Evolutionary conservation across 768 basidiomycete genomes (phyloP).

Genomic region (Hypsizygus marmoreus): DNA sequence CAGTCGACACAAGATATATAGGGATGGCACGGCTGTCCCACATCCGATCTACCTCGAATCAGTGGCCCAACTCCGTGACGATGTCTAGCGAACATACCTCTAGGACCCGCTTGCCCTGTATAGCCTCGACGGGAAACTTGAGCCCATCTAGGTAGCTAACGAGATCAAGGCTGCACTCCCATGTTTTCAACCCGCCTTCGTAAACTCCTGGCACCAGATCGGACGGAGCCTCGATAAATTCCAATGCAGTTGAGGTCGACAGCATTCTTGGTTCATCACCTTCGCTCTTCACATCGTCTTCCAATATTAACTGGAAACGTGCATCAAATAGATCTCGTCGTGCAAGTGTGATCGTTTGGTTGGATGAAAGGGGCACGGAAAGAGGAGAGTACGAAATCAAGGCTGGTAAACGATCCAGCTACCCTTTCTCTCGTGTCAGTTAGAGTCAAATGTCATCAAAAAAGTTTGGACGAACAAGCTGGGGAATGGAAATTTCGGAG

Average conservation of each 20-base stretch:
- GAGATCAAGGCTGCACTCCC: conserved; percentile 94
- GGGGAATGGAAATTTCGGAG: conserved; percentile 10
- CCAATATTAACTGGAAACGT: conserved; percentile 87
- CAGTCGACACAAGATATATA: conserved; percentile 68
- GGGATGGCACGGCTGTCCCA: conserved; percentile 85
- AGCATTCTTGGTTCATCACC: conserved; percentile 13
- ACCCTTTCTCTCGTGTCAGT: conserved; percentile 22
- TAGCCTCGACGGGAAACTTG: conserved; percentile 19
- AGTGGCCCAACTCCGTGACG: too few species aligned
- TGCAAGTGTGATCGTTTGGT: conserved; percentile 44
- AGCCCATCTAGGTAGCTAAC: conserved; percentile 60
- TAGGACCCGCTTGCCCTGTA: conserved; percentile 57
- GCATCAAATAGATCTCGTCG: conserved; percentile 94
- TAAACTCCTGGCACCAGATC: conserved; percentile 92
- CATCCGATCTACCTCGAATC: conserved; percentile 74
- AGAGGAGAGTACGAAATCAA: conserved; percentile 83
- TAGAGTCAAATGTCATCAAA: conserved; percentile 10
- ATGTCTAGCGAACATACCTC: conserved; percentile 56
- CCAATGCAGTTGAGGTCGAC: conserved; percentile 40
- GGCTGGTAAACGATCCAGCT: conserved; percentile 72
- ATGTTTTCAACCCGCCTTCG: conserved; percentile 96
- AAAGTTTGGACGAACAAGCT: conserved; percentile 33
- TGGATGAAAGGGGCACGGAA: conserved; percentile 44
- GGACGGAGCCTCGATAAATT: conserved; percentile 79
- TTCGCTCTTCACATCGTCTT: conserved; percentile 37